These are phyloP conservation scores for Lentinula lateritia DNA, from an alignment of 768 basidiomycete genomes.

Conservation along the genomic window DNA sequence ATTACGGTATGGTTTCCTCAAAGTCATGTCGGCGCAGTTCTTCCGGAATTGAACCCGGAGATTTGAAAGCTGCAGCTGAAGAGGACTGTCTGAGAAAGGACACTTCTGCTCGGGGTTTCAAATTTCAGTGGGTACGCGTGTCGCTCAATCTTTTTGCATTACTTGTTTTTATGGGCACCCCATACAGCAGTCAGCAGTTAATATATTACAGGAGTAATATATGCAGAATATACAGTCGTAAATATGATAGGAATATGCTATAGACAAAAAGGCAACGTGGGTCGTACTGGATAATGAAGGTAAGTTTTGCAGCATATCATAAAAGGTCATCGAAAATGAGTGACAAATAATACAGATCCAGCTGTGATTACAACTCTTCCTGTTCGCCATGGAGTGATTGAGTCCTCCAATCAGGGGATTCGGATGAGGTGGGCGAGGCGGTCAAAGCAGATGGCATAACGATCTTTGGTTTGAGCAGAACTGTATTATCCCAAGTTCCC, in stretches of 20 bases:
- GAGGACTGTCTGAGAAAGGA: background rate
- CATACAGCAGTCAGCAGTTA: no score
- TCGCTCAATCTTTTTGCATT: background rate
- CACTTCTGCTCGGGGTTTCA: no score
- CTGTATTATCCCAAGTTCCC: conserved; percentile 41
- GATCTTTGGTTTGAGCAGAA: conserved; percentile 52
- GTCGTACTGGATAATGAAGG: background rate
- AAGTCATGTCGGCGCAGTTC: no score
- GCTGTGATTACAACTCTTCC: background rate
- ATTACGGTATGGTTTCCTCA: no score
- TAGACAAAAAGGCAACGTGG: background rate
- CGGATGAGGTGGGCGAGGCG: background rate
- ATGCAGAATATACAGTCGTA: background rate
- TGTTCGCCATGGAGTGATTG: background rate
- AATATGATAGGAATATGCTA: background rate
- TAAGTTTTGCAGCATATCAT: background rate
- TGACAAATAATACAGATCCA: background rate
- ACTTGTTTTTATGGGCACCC: background rate
- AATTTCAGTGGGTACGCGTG: background rate
- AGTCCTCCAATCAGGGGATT: background rate
- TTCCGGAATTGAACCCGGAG: no score
- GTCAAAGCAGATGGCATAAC: conserved; percentile 36
- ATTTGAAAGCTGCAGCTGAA: no score
- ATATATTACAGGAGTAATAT: no score
- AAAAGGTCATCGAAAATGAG: background rate